Conservation (phyloP, 441 rosid genomes). For the Populus tomentosa region DNA sequence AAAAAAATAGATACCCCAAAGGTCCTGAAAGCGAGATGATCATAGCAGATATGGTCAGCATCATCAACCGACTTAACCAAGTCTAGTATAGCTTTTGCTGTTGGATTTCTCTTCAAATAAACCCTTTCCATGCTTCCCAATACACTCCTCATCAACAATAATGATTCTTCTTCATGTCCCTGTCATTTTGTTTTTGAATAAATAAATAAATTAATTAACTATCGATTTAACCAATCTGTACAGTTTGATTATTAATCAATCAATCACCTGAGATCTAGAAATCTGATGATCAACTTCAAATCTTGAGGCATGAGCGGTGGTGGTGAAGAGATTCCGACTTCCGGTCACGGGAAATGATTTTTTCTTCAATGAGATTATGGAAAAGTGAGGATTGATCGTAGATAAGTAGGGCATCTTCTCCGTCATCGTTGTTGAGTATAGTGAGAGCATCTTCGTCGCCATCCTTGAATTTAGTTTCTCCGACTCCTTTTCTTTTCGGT, state of each 20-base stretch:
- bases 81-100: slow-evolving; percentile 70
- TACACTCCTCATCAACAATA: slow-evolving; percentile 52
- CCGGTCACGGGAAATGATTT: background rate
- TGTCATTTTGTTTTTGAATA: slow-evolving; percentile 16
- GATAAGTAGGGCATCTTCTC: background rate
- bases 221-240: background rate
- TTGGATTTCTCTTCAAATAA: slow-evolving; percentile 69
- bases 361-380: background rate
- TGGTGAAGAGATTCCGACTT: background rate
- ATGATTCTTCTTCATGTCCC: slow-evolving; percentile 61
- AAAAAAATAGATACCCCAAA: slow-evolving; percentile 52
- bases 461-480: background rate
- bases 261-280: background rate
- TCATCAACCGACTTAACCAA: slow-evolving; percentile 54
- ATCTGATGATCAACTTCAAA: background rate
- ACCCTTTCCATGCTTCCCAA: slow-evolving; percentile 65
- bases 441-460: background rate
- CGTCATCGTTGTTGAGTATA: background rate
- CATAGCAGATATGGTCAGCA: slow-evolving; percentile 59
- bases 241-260: background rate
- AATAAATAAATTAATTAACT: background rate
- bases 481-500: background rate
- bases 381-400: background rate
- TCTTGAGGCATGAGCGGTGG: background rate
- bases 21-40: slow-evolving; percentile 90